A percentile compares a stretch with the other conserved stretches of the same genome.
Evolutionary conservation across 2,329 filamentous ascomycete species (phyloP).

Genomic region (Fusarium heterosporum): DNA sequence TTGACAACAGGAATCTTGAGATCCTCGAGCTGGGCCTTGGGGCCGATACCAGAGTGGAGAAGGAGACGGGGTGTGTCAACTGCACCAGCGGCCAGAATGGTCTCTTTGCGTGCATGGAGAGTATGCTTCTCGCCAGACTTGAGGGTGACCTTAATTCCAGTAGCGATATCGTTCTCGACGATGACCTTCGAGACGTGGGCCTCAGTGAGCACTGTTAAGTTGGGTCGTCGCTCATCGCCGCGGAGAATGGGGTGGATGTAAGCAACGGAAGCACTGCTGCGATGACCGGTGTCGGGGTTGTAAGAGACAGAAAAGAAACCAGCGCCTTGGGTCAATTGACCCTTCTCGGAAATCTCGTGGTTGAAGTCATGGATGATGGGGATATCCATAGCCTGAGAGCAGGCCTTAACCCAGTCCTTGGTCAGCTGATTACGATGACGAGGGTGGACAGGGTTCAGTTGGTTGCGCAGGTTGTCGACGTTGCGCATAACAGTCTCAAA

Average conservation of each 20-base stretch:
- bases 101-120: slow-evolving; percentile 77
- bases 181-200: slow-evolving; percentile 89
- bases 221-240: slow-evolving; percentile 83
- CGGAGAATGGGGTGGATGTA: slow-evolving; percentile 93
- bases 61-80: slow-evolving; percentile 81
- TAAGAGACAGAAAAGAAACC: slow-evolving; percentile 94
- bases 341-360: slow-evolving; percentile 79
- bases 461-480: slow-evolving; percentile 87
- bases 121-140: slow-evolving; percentile 64
- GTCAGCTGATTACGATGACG: slow-evolving; percentile 91
- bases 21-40: slow-evolving; percentile 63
- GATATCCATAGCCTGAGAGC: slow-evolving; percentile 81
- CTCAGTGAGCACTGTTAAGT: slow-evolving; percentile 87
- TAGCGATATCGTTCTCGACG: slow-evolving; percentile 75
- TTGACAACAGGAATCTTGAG: slow-evolving; percentile 67
- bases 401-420: slow-evolving; percentile 88
- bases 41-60: slow-evolving; percentile 68
- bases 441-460: slow-evolving; percentile 87
- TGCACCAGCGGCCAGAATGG: slow-evolving; percentile 82
- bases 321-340: slow-evolving; percentile 78
- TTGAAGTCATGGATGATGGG: slow-evolving; percentile 90
- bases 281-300: slow-evolving; percentile 86
- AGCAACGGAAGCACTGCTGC: slow-evolving; percentile 88
- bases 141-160: slow-evolving; percentile 76
- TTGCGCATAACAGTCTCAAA: slow-evolving; percentile 87